phyloP scores from a whole-genome alignment of 176 grass and related monocot species.

The Typha latifolia region DNA sequence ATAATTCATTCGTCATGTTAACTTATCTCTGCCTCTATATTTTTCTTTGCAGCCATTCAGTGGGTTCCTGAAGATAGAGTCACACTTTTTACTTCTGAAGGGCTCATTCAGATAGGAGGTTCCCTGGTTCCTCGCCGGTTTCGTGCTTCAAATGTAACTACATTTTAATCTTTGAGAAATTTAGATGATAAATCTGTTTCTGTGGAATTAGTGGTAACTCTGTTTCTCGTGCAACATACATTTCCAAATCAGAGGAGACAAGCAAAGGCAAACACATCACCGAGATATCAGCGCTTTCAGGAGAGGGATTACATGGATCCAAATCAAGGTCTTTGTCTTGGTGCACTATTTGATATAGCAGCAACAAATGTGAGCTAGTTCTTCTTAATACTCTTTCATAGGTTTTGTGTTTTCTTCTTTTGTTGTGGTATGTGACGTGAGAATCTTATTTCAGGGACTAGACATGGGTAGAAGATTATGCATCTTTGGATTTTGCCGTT shows the following conservation, averaged over 20 bases:
- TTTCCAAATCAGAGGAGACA: conserved; percentile 56
- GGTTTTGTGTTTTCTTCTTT: neutral
- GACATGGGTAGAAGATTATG: conserved; percentile 94
- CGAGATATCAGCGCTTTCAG: conserved; percentile 45
- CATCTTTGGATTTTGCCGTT: conserved; percentile 90
- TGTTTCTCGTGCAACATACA: conserved; percentile 3
- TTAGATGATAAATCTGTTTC: neutral
- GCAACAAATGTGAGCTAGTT: conserved; percentile 66
- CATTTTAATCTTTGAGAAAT: neutral
- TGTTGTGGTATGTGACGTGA: conserved; percentile 13
- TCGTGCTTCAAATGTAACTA: conserved; percentile 40
- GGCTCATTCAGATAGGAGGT: conserved; percentile 80
- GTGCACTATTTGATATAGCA: conserved; percentile 93
- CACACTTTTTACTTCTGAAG: conserved; percentile 88
- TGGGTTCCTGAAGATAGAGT: conserved; percentile 77
- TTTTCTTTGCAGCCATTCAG: conserved; percentile 44
- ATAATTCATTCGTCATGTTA: neutral
- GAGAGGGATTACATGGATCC: conserved; percentile 96
- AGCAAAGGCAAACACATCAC: conserved; percentile 33
- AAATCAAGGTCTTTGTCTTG: conserved; percentile 80
- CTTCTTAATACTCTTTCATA: conserved; percentile 7
- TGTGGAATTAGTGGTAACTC: neutral
- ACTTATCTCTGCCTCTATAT: conserved; percentile 15
- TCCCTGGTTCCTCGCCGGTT: conserved; percentile 61
- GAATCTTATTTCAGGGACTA: conserved; percentile 45